Percentiles rank a stretch among this genome's conserved stretches.
phyloP scores from a whole-genome alignment of 306 rosid species.

The Luffa acutangula region DNA sequence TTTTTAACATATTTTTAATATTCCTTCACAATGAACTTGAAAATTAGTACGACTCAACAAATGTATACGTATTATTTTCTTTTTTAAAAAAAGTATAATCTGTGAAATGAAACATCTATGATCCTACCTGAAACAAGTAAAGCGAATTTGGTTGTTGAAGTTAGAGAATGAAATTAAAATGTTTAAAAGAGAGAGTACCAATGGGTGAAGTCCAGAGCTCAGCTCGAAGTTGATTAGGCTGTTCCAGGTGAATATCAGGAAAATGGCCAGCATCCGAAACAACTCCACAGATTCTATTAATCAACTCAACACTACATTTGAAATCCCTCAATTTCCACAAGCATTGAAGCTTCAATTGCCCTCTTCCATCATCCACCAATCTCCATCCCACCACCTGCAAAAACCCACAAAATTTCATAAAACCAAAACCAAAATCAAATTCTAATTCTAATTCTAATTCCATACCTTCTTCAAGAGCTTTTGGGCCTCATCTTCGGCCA shows the following conservation, averaged over 20 bases:
- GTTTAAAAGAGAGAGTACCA: conserved; percentile 27
- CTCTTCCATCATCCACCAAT: conserved; percentile 43
- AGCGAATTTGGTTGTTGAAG: too few species aligned
- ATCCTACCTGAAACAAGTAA: too few species aligned
- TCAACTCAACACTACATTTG: conserved; percentile 60
- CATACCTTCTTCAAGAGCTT: conserved; percentile 53
- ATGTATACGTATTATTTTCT: too few species aligned
- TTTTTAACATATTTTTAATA: too few species aligned
- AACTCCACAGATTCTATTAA: conserved; percentile 60
- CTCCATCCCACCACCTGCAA: conserved; percentile 87
- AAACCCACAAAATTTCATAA: neutral
- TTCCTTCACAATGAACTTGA: neutral
- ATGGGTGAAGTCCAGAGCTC: conserved; percentile 69
- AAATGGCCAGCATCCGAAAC: conserved; percentile 50
- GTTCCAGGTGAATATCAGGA: conserved; percentile 70
- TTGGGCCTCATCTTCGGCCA: conserved; percentile 44
- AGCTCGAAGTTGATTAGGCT: conserved; percentile 76
- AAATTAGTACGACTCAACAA: too few species aligned
- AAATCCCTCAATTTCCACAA: conserved; percentile 88
- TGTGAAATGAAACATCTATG: too few species aligned
- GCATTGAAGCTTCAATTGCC: conserved; percentile 54
- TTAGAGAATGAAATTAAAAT: neutral
- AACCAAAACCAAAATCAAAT: neutral
- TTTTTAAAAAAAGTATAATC: too few species aligned
- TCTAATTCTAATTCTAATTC: too few species aligned